phyloP scores from a whole-genome alignment of 108 stramenopile genomes.

The Halocafeteria seosinensis region DNA sequence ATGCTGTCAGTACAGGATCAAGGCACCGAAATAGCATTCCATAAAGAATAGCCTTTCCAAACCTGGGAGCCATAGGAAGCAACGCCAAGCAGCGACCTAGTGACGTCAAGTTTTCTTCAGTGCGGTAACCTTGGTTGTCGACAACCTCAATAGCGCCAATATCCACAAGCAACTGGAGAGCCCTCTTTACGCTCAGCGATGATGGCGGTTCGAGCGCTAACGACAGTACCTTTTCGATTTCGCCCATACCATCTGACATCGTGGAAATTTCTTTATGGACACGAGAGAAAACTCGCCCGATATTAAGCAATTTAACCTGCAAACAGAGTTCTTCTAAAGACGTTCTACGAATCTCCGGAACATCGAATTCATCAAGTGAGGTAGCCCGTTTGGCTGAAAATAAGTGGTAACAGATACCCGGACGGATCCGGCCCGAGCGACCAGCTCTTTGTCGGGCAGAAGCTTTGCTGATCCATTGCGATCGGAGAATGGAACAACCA shows the following conservation, averaged over 20 bases:
- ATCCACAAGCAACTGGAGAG: slow-evolving; percentile 43
- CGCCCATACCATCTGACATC: slow-evolving; percentile 9
- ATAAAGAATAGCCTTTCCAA: slow-evolving; percentile 55
- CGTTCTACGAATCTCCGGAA: slow-evolving; percentile 72
- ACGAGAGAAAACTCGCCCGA: background rate
- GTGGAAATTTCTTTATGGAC: too few relatives aligned
- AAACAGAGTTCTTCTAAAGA: slow-evolving; percentile 61
- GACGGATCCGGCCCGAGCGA: slow-evolving; percentile 73
- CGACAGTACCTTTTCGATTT: slow-evolving; percentile 53
- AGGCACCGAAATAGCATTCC: slow-evolving; percentile 51
- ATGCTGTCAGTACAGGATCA: slow-evolving; percentile 57
- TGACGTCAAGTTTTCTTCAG: slow-evolving; percentile 47
- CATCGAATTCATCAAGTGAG: slow-evolving; percentile 34
- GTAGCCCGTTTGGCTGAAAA: slow-evolving; percentile 48
- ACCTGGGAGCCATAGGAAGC: slow-evolving; percentile 63
- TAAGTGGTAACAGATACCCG: slow-evolving; percentile 66
- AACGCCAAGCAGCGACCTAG: slow-evolving; percentile 65
- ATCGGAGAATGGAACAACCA: slow-evolving; percentile 47
- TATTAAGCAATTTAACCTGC: slow-evolving; percentile 42
- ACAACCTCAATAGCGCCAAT: slow-evolving; percentile 50
- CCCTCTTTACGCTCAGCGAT: slow-evolving; percentile 39
- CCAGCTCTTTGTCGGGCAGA: slow-evolving; percentile 71
- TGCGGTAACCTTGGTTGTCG: too few relatives aligned
- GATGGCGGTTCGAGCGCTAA: slow-evolving; percentile 79
- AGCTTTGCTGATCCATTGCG: slow-evolving; percentile 65